Evolutionary conservation across 345 rosid genomes (phyloP).

Genomic region (Isatis tinctoria): DNA sequence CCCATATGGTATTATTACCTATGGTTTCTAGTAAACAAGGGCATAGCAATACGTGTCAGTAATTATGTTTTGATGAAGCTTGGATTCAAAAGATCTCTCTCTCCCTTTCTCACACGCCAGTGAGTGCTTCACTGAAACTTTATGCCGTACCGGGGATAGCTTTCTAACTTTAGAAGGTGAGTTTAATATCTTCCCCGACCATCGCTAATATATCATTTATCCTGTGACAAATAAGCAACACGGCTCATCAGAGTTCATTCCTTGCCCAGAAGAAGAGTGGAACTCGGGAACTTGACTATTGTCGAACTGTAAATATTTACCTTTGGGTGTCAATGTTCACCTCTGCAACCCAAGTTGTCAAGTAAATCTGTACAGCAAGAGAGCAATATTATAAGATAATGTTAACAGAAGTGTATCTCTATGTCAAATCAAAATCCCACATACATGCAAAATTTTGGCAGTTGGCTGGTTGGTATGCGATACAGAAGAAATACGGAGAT

Average conservation of each 20-base stretch:
- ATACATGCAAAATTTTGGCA: slow-evolving; percentile 61
- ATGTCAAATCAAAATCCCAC: neutral
- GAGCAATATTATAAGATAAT: neutral
- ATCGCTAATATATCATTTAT: slow-evolving; percentile 54
- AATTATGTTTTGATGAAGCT: neutral
- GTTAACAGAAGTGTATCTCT: neutral
- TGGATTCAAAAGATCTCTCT: neutral
- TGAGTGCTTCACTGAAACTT: neutral
- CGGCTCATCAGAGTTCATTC: neutral
- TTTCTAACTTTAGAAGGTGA: slow-evolving; percentile 28
- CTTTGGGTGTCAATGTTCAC: slow-evolving; percentile 58
- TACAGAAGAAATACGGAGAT: slow-evolving; percentile 27
- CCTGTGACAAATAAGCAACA: slow-evolving; percentile 38
- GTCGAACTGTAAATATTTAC: slow-evolving; percentile 32
- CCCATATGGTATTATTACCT: neutral
- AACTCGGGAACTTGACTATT: neutral
- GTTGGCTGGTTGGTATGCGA: slow-evolving; percentile 39
- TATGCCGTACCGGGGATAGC: neutral
- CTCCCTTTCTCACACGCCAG: neutral
- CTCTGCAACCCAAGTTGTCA: slow-evolving; percentile 86
- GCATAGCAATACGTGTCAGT: neutral
- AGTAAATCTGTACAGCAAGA: slow-evolving; percentile 46
- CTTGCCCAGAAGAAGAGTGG: neutral
- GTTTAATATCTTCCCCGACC: slow-evolving; percentile 64
- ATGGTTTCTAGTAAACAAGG: neutral